These are phyloP conservation scores for Bryoerythrophyllum caledonicum DNA, from an alignment of 225 moss, liverwort and hornwort genomes.

Conservation along the genomic window DNA sequence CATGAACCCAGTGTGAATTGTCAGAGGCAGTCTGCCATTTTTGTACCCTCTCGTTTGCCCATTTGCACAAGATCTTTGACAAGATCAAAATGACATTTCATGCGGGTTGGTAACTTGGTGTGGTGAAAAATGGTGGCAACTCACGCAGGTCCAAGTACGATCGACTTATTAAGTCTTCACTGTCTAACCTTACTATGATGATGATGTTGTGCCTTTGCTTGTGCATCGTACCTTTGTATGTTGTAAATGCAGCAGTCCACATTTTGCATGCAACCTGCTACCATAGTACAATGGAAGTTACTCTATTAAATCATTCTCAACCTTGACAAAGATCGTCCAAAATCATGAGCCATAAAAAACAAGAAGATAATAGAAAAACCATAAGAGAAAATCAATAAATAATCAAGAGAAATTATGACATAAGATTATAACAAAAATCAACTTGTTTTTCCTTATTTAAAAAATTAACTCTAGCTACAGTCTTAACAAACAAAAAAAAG, in stretches of 20 bases:
- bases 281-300: not conserved
- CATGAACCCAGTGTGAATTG: not conserved
- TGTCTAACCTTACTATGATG: too few species aligned
- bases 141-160: not conserved
- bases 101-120: not conserved
- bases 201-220: not conserved
- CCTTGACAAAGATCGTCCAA: too few species aligned
- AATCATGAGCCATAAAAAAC: too few species aligned
- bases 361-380: too few species aligned
- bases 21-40: not conserved
- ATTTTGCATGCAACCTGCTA: not conserved
- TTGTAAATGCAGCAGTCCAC: not conserved
- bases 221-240: not conserved
- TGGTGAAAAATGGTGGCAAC: not conserved
- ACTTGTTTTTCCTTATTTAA: too few species aligned
- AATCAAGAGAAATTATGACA: too few species aligned
- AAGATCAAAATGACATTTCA: not conserved
- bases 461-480: too few species aligned
- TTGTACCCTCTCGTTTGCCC: not conserved
- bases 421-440: too few species aligned
- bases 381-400: too few species aligned
- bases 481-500: too few species aligned
- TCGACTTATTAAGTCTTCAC: not conserved
- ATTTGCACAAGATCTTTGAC: conserved; percentile 21
- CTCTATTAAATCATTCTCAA: too few species aligned